Evolutionary conservation across 2,329 filamentous ascomycete species (phyloP).

Genomic region (Epichloe brachyelytri): DNA sequence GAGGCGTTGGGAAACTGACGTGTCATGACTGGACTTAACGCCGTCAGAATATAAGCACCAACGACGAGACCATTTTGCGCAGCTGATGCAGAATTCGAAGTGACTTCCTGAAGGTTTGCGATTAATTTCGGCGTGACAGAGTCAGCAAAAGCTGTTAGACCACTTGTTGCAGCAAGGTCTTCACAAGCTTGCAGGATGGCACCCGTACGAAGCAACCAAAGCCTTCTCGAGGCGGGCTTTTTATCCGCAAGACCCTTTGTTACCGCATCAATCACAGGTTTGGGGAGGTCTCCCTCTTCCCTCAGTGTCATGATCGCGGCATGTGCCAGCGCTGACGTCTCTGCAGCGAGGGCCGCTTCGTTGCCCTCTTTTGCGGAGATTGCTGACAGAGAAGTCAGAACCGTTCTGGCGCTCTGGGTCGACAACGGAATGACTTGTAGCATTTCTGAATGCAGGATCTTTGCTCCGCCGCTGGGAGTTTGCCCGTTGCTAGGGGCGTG

Average conservation of each 20-base stretch:
- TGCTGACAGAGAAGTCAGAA: slow-evolving; percentile 52
- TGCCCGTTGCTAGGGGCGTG: slow-evolving; percentile 66
- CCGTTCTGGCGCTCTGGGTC: slow-evolving; percentile 48
- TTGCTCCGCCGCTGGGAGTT: slow-evolving; percentile 75
- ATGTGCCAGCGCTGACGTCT: slow-evolving; percentile 57
- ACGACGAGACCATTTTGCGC: slow-evolving; percentile 74
- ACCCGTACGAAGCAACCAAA: slow-evolving; percentile 69
- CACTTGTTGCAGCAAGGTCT: slow-evolving; percentile 32
- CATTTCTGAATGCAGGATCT: slow-evolving; percentile 71
- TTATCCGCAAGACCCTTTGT: slow-evolving; percentile 79
- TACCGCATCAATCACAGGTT: slow-evolving; percentile 55
- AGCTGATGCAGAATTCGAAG: slow-evolving; percentile 63
- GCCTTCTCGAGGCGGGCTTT: slow-evolving; percentile 58
- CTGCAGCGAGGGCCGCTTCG: slow-evolving; percentile 65
- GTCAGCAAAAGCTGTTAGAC: slow-evolving; percentile 38
- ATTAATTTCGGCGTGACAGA: slow-evolving; percentile 41
- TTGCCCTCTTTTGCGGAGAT: slow-evolving; percentile 77
- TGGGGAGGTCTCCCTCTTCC: slow-evolving; percentile 48
- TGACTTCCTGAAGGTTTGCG: slow-evolving; percentile 64
- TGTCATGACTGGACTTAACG: slow-evolving; percentile 45
- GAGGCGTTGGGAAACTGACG: slow-evolving; percentile 41
- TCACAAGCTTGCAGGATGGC: slow-evolving; percentile 50
- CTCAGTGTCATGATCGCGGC: slow-evolving; percentile 51
- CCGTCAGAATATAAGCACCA: slow-evolving; percentile 61
- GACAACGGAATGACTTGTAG: slow-evolving; percentile 52